A percentile compares a stretch with the other conserved stretches of the same genome.
Evolutionary conservation across 2,329 filamentous ascomycete genomes (phyloP).

Genomic region (Fusarium irregulare): DNA sequence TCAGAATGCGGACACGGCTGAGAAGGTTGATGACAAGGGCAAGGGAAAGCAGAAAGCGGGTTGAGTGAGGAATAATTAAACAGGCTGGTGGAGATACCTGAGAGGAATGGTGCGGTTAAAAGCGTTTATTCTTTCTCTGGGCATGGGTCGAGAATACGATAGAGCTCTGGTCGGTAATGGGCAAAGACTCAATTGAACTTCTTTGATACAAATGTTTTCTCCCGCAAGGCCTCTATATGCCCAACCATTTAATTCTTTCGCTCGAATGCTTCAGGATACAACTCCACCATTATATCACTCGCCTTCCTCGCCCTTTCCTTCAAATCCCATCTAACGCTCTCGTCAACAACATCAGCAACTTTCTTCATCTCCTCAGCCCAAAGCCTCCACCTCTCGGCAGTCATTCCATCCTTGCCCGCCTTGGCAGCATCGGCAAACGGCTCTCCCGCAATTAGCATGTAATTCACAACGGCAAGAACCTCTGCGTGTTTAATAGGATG

Average conservation of each 20-base stretch:
- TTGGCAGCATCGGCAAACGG: neutral
- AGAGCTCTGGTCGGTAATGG: neutral
- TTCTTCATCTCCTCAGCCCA: slow-evolving; percentile 8
- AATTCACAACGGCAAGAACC: neutral
- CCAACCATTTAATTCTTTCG: neutral
- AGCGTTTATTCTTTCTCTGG: neutral
- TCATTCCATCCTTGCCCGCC: neutral
- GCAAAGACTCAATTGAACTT: neutral
- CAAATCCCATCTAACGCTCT: neutral
- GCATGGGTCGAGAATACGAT: neutral
- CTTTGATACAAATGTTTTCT: neutral
- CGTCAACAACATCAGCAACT: neutral
- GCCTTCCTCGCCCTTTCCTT: neutral
- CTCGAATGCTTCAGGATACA: slow-evolving; percentile 13
- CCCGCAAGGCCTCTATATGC: rapidly evolving
- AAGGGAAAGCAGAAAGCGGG: neutral
- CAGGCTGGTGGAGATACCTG: too few relatives aligned
- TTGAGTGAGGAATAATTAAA: neutral
- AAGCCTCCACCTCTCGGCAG: neutral
- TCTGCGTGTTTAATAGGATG: rapidly evolving
- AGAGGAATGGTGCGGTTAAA: neutral
- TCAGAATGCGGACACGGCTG: neutral
- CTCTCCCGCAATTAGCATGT: slow-evolving; percentile 14
- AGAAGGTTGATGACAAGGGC: neutral
- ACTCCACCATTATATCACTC: slow-evolving; percentile 10